Percentiles rank a stretch among this genome's conserved stretches.
Evolutionary conservation across 768 basidiomycete genomes (phyloP).

Genomic region (Neoboletus magnificus): DNA sequence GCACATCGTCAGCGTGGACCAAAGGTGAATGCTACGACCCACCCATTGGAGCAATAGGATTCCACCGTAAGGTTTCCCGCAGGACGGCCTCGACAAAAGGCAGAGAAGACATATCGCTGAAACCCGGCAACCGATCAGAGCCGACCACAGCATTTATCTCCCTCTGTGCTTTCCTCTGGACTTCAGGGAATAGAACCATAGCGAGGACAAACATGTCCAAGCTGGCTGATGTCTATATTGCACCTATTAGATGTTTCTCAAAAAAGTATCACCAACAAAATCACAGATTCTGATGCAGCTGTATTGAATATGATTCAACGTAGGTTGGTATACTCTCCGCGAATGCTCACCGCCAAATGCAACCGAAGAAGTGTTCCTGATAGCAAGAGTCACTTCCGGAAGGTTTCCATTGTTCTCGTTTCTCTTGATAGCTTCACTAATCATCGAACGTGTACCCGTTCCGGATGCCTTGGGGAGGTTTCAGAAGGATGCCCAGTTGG

Average conservation of each 20-base stretch:
- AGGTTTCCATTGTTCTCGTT: slow-evolving; percentile 18
- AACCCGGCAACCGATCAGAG: slow-evolving; percentile 17
- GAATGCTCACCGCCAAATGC: slow-evolving; percentile 21
- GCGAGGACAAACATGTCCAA: slow-evolving; percentile 26
- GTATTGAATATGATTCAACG: slow-evolving; percentile 6
- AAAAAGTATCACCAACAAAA: neutral
- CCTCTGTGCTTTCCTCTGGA: slow-evolving; percentile 20
- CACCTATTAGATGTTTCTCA: neutral
- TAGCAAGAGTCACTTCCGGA: slow-evolving; percentile 19
- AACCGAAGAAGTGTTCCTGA: slow-evolving; percentile 20
- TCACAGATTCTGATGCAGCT: slow-evolving; percentile 29
- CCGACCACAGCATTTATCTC: slow-evolving; percentile 26
- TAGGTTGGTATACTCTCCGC: neutral
- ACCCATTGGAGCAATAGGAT: slow-evolving; percentile 23
- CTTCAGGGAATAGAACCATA: slow-evolving; percentile 27
- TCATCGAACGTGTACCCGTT: slow-evolving; percentile 16
- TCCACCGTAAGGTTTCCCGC: slow-evolving; percentile 23
- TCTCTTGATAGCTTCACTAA: slow-evolving; percentile 17
- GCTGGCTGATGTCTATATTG: slow-evolving; percentile 19
- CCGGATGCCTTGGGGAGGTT: slow-evolving; percentile 12
- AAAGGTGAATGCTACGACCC: neutral
- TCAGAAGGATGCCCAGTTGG: neutral
- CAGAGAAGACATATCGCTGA: slow-evolving; percentile 20
- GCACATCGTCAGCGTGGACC: neutral
- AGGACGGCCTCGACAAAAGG: slow-evolving; percentile 27